These are phyloP conservation scores for Santalum album DNA, from an alignment of 164 flowering plant species.

Conservation along the genomic window DNA sequence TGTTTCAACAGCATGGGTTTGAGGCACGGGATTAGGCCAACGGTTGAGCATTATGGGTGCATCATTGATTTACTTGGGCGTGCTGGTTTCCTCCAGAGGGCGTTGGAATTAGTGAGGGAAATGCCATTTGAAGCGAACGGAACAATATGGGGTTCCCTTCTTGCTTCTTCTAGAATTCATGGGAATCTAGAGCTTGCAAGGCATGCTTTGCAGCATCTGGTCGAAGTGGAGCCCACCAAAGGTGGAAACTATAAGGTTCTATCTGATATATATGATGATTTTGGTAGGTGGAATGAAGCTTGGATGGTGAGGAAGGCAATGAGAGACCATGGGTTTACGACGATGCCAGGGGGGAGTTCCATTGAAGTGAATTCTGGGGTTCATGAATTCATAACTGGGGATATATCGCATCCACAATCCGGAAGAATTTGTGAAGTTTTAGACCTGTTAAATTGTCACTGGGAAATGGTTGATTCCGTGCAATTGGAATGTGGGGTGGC, in stretches of 20 bases:
- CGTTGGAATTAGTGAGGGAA: constrained; percentile 24
- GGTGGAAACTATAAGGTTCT: constrained; percentile 58
- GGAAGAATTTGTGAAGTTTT: constrained; percentile 26
- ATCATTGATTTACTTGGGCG: constrained; percentile 65
- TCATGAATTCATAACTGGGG: constrained; percentile 43
- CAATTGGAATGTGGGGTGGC: constrained; percentile 7
- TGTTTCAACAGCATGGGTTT: constrained; percentile 37
- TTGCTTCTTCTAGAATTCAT: constrained; percentile 38
- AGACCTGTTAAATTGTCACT: constrained; percentile 20
- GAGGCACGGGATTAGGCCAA: constrained; percentile 33
- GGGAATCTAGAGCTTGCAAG: constrained; percentile 43
- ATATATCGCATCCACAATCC: constrained; percentile 31
- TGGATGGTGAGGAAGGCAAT: constrained; percentile 43
- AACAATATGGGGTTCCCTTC: constrained; percentile 78
- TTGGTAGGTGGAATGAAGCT: constrained; percentile 45
- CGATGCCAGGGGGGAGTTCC: constrained; percentile 46
- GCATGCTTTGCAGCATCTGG: constrained; percentile 38
- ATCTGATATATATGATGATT: constrained; percentile 49
- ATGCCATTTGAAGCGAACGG: constrained; percentile 70
- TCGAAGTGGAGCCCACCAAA: constrained; percentile 48
- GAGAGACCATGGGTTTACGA: constrained; percentile 45
- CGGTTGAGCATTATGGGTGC: constrained; percentile 65
- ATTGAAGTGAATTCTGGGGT: constrained; percentile 38
- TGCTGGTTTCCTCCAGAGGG: constrained; percentile 51
- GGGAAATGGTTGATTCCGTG: constrained; percentile 18